Conservation (phyloP, 192 early-diverging fungal species). For the Phlyctochytrium planicorne region DNA sequence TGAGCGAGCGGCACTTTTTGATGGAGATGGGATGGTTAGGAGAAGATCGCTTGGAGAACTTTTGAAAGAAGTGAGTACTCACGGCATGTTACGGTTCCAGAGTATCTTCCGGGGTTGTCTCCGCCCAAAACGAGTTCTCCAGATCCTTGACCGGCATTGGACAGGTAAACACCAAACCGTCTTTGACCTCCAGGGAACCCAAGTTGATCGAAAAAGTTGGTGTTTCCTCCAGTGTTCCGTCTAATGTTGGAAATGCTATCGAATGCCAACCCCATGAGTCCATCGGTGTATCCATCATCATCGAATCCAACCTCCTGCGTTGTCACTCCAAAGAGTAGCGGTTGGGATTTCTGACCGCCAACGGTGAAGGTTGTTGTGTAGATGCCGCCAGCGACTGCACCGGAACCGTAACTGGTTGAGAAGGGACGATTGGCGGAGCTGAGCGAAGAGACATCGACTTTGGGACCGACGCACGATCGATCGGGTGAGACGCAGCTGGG, state of each 20-base stretch:
- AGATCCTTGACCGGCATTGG: slow-evolving; percentile 25
- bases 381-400: slow-evolving; percentile 24
- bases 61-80: neutral
- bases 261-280: slow-evolving; percentile 42
- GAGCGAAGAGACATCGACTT: slow-evolving; percentile 8
- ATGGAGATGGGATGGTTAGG: neutral
- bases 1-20: slow-evolving; percentile 5
- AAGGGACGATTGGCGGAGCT: neutral
- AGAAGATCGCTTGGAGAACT: neutral
- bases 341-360: slow-evolving; percentile 17
- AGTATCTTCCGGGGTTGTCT: slow-evolving; percentile 43
- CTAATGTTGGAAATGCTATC: slow-evolving; percentile 29
- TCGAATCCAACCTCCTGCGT: slow-evolving; percentile 23
- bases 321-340: slow-evolving; percentile 14
- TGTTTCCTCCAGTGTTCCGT: neutral
- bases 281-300: slow-evolving; percentile 21
- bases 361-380: slow-evolving; percentile 24
- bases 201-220: slow-evolving; percentile 27
- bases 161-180: slow-evolving; percentile 46
- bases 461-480: slow-evolving; percentile 25
- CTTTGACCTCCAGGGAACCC: slow-evolving; percentile 11
- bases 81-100: slow-evolving; percentile 23
- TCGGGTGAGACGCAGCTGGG: slow-evolving; percentile 28
- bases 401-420: slow-evolving; percentile 23
- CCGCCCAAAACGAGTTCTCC: slow-evolving; percentile 54